phyloP scores from a whole-genome alignment of 2,329 filamentous ascomycete genomes.

The Fusarium sp. region DNA sequence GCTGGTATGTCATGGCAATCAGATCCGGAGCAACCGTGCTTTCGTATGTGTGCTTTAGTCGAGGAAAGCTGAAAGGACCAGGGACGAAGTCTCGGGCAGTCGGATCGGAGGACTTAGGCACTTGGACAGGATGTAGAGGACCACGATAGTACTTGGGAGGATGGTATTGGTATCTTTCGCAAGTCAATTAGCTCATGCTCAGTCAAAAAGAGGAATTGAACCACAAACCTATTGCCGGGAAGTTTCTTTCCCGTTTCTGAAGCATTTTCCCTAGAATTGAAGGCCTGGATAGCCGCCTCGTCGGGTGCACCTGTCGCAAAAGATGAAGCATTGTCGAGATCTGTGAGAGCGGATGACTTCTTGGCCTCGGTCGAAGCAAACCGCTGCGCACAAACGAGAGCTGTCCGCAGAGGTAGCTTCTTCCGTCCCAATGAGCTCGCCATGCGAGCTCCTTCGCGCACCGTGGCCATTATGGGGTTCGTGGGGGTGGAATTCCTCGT shows the following conservation, averaged over 20 bases:
- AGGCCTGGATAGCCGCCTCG: slow-evolving; percentile 54
- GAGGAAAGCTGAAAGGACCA: slow-evolving; percentile 89
- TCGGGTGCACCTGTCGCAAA: slow-evolving; percentile 59
- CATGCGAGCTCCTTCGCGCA: slow-evolving; percentile 57
- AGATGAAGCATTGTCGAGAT: slow-evolving; percentile 65
- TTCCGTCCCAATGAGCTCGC: slow-evolving; percentile 50
- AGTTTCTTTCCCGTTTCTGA: slow-evolving; percentile 55
- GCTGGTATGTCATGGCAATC: slow-evolving; percentile 88
- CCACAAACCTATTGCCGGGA: slow-evolving; percentile 61
- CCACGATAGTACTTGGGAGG: slow-evolving; percentile 95
- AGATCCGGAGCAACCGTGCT: slow-evolving; percentile 88
- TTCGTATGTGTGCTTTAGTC: slow-evolving; percentile 90
- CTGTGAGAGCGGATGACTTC: slow-evolving; percentile 55
- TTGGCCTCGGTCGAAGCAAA: slow-evolving; percentile 62
- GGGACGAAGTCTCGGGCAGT: slow-evolving; percentile 89
- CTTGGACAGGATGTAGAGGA: slow-evolving; percentile 91
- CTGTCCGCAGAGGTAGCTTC: slow-evolving; percentile 45
- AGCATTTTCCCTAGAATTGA: slow-evolving; percentile 55
- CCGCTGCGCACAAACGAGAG: slow-evolving; percentile 51
- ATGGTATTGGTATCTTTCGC: slow-evolving; percentile 89
- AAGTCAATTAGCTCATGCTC: slow-evolving; percentile 19
- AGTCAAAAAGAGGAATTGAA: background rate
- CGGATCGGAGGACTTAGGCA: slow-evolving; percentile 86
- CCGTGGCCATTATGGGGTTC: slow-evolving; percentile 54
- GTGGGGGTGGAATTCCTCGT: slow-evolving; percentile 28